Percentiles rank a stretch among this genome's conserved stretches.
Conservation (phyloP, 176 grass and related monocot species). For the Otatea glauca region DNA sequence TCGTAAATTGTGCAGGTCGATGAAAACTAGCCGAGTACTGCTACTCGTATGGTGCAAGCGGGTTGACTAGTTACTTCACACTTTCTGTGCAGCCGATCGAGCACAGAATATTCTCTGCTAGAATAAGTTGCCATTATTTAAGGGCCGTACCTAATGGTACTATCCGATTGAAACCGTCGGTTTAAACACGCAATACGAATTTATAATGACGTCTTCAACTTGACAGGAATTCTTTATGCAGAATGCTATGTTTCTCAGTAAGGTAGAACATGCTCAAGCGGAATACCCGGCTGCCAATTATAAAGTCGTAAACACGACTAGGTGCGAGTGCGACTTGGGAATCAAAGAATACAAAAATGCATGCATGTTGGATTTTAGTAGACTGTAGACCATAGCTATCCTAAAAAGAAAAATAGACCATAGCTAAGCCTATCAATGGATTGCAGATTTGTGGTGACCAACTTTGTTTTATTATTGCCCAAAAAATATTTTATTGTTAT, state of each 20-base stretch:
- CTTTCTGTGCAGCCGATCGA: neutral
- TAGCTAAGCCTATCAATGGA: too few relatives aligned
- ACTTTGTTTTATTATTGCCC: too few relatives aligned
- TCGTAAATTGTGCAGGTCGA: too few relatives aligned
- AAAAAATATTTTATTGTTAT: too few relatives aligned
- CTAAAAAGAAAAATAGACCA: too few relatives aligned
- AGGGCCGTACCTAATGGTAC: slow-evolving; percentile 24
- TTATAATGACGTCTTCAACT: neutral
- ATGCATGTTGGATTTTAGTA: too few relatives aligned
- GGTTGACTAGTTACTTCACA: slow-evolving; percentile 8
- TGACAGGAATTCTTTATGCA: neutral
- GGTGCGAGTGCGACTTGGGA: slow-evolving; percentile 22
- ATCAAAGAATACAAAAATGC: too few relatives aligned
- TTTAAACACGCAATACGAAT: neutral
- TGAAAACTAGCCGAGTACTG: too few relatives aligned
- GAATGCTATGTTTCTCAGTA: neutral
- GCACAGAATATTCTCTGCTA: neutral
- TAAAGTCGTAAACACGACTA: neutral
- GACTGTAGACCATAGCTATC: too few relatives aligned
- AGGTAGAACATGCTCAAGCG: slow-evolving; percentile 44
- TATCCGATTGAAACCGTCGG: slow-evolving; percentile 27
- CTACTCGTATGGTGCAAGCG: neutral
- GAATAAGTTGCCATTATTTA: slow-evolving; percentile 30
- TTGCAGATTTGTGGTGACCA: too few relatives aligned
- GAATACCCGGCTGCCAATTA: slow-evolving; percentile 14